Conservation (phyloP, 2,329 filamentous ascomycete species). For the Cladobotryum mycophilum region DNA sequence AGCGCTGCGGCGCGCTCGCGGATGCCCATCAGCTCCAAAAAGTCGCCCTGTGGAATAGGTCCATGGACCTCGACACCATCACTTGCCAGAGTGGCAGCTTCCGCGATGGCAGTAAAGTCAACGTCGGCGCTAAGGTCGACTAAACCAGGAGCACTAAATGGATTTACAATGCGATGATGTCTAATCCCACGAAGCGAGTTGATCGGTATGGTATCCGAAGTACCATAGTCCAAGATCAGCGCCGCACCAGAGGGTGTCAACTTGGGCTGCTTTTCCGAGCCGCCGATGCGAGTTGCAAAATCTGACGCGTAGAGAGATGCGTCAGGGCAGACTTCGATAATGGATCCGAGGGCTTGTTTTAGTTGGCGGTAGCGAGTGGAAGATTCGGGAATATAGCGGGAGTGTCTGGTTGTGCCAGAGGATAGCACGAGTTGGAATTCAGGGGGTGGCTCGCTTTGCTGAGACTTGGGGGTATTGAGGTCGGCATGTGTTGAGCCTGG, state of each 20-base stretch:
- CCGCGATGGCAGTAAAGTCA: conserved; percentile 82
- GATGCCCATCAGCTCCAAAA: conserved; percentile 77
- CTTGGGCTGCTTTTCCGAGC: conserved; percentile 50
- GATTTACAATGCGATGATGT: conserved; percentile 67
- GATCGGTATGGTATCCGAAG: conserved; percentile 67
- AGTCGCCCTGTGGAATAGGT: conserved; percentile 77
- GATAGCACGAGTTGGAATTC: conserved; percentile 87
- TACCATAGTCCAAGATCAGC: conserved; percentile 93
- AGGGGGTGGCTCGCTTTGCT: conserved; percentile 49
- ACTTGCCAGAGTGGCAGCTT: conserved; percentile 69
- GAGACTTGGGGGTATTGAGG: conserved; percentile 47
- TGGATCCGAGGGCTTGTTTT: conserved; percentile 58
- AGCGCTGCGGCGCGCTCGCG: conserved; percentile 67
- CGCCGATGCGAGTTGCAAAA: conserved; percentile 80
- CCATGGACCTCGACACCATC: conserved; percentile 86
- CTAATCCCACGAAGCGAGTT: conserved; percentile 90
- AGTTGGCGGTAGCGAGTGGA: conserved; percentile 74
- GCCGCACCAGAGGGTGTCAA: conserved; percentile 69
- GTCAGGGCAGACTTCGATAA: conserved; percentile 88
- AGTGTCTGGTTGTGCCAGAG: conserved; percentile 70
- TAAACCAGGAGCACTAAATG: conserved; percentile 71
- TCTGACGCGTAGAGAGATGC: conserved; percentile 72
- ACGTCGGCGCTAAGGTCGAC: conserved; percentile 91
- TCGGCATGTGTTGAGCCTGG: conserved; percentile 46
- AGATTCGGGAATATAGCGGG: conserved; percentile 75